phyloP scores from a whole-genome alignment of 139 green algal species.

The Chlamydomonas applanata region DNA sequence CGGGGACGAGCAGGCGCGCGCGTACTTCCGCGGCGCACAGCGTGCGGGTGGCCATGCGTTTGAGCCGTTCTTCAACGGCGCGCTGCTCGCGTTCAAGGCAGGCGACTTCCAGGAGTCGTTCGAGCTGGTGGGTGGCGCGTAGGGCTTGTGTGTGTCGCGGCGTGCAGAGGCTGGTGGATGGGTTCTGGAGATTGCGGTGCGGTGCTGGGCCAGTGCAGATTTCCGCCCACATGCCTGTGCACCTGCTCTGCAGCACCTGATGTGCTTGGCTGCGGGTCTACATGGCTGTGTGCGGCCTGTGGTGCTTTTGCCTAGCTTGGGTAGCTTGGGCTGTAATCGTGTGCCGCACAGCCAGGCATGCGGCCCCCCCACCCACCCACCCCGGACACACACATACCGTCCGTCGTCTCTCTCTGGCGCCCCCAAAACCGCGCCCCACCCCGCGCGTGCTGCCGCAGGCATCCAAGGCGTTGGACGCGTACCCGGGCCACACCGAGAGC shows the following conservation, averaged over 20 bases:
- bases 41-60: conserved; percentile 44
- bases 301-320: too few relatives aligned
- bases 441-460: conserved; percentile 13
- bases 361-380: too few relatives aligned
- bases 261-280: too few relatives aligned
- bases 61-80: conserved; percentile 76
- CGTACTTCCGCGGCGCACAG: conserved; percentile 32
- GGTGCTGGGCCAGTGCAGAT: too few relatives aligned
- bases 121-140: conserved; percentile 33
- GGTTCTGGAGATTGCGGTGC: too few relatives aligned
- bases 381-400: too few relatives aligned
- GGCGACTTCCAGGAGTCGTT: conserved; percentile 67
- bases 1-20: conserved; percentile 41
- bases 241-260: too few relatives aligned
- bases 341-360: neutral
- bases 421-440: too few relatives aligned
- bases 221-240: too few relatives aligned
- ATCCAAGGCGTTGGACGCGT: conserved; percentile 51
- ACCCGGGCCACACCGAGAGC: conserved; percentile 65
- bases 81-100: conserved; percentile 59
- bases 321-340: too few relatives aligned
- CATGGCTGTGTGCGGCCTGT: too few relatives aligned
- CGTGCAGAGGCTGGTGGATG: neutral
- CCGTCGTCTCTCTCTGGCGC: too few relatives aligned
- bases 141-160: neutral